Base-by-base conservation (phyloP, 1,139 yeast species). In the Yamadazyma diddensiae region DNA sequence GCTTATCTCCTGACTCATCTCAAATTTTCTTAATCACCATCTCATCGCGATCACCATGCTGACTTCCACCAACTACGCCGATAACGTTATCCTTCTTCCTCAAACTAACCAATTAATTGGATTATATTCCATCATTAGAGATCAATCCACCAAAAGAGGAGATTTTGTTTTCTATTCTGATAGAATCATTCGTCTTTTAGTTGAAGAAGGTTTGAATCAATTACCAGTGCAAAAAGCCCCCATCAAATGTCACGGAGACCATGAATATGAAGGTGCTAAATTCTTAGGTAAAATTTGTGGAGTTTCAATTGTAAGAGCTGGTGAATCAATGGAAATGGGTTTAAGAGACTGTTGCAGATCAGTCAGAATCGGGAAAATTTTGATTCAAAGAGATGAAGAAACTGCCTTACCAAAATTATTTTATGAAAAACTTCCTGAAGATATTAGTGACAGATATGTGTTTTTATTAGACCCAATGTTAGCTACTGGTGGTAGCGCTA, bases 281-380 rank as follows among this genome's bases (percentile, higher is more conserved):
- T 90, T 90, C 58, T 65, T 79, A 53, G 97, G 97, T 28, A 88
- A 86, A 61, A 90, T 92, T 39, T 92, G 97, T 59, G 98, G 98
- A 42, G 98, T 92, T 21, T 86, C 96, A 13, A 92, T 92, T 53
- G 94, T 92, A 52, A 75, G 98, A 54, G 98, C 98, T 6, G 98
- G 98, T 43, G 98, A 92, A 62, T 82, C 94, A 27, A 92, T 92
- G 98, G 98, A 92, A 61, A 94, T 87, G 73, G 98, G 97, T 15
- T 70, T 92, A 43, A 78, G 98, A 56, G 97, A 69, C 64, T 86
- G 97, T 62, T 88, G 97, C 58, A 75, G 98, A 48, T 83, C 95
- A 6, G 98, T 92, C 26, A 75, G 97, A 55, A 85, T 92, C 42
- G 98, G 98, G 34, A 92, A 92, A 68, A 92, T 92, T 46, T 70